Evolutionary conservation across 345 rosid genomes (phyloP), one percentile per base, ranked within the genome.

Genomic region (Syzygium aromaticum): DNA sequence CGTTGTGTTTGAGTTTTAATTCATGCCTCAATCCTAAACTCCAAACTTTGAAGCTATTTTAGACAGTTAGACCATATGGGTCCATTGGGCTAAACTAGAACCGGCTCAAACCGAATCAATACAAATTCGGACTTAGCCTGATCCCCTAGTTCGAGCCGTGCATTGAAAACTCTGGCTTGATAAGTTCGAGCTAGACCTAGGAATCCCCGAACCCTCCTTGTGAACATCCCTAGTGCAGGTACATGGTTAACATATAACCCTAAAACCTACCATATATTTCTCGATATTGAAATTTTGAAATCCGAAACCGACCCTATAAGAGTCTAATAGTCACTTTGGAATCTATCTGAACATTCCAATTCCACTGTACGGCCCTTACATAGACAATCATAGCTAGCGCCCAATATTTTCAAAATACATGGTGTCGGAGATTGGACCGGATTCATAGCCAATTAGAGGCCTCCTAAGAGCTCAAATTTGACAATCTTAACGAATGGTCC

Each of bases 91-190:
- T 17, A 17, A 67, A 33, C 2, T 2, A 17, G 46, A 17, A 67
- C 3, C 1, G 43, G 25, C 46, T 67, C 7, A 5, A 2, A 33
- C 0, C 0, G 6, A 67, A 67, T 0, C 2, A 3, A 33, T 67
- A 67, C 12, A 67, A 2, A 0, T 64, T 54, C 8, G 21, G 21
- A 6, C 19, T 43, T 56, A 56, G 2, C 38, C 6, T 11, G 33
- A 30, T 64, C 46, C 11, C 25, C 25, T 0, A 0, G 9, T 33
- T 67, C 13, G 13, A 33, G 78, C 3, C 1, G 13, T 6, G 1
- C 78, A 2, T 67, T 3, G 46, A 2, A 38, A 67, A 67, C 12
- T 67, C 23, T 10, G 5, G 13, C 6, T 11, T 28, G 23, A 8
- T 8, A 30, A 67, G 78, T 43, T 8, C 23, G 23, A 30, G 43